Percentiles rank a stretch among this genome's conserved stretches.
Conservation (phyloP, 495 filamentous ascomycete species). For the Lindgomyces ingoldianus region DNA sequence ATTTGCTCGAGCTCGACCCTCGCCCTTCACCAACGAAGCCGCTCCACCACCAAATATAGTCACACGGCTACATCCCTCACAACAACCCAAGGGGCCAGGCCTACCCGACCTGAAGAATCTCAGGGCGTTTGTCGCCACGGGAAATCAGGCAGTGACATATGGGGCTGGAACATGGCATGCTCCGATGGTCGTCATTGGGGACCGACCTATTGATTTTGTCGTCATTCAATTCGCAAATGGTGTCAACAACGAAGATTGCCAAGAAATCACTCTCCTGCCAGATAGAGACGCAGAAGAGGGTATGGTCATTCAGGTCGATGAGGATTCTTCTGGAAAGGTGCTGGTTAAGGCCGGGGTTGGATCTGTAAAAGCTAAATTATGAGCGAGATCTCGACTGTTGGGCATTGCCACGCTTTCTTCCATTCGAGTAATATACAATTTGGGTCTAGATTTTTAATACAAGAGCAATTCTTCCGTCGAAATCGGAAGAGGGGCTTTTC, state of each 20-base stretch:
- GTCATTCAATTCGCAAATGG: constrained; percentile 89
- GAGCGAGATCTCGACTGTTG: too few species aligned
- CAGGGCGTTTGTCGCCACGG: constrained; percentile 77
- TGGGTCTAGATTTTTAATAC: too few species aligned
- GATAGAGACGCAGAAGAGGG: constrained; percentile 37
- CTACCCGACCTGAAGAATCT: constrained; percentile 72
- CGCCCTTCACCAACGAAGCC: constrained; percentile 46
- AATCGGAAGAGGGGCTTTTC: too few species aligned
- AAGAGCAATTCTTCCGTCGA: too few species aligned
- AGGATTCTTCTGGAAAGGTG: constrained; percentile 25
- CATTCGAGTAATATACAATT: too few species aligned
- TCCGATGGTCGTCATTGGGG: constrained; percentile 88
- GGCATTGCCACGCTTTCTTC: too few species aligned
- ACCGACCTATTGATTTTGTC: constrained; percentile 71
- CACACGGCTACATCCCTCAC: constrained; percentile 35
- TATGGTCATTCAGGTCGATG: constrained; percentile 34
- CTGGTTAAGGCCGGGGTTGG: constrained; percentile 30
- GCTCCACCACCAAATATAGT: constrained; percentile 28
- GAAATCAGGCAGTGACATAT: constrained; percentile 86
- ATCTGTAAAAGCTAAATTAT: constrained; percentile 32
- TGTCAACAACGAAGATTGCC: constrained; percentile 80
- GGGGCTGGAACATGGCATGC: constrained; percentile 94
- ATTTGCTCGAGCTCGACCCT: constrained; percentile 43
- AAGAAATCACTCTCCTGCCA: constrained; percentile 67
- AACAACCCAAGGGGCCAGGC: constrained; percentile 54